phyloP scores from a whole-genome alignment of 2,329 filamentous ascomycete species.

The Talaromyces sp. region DNA sequence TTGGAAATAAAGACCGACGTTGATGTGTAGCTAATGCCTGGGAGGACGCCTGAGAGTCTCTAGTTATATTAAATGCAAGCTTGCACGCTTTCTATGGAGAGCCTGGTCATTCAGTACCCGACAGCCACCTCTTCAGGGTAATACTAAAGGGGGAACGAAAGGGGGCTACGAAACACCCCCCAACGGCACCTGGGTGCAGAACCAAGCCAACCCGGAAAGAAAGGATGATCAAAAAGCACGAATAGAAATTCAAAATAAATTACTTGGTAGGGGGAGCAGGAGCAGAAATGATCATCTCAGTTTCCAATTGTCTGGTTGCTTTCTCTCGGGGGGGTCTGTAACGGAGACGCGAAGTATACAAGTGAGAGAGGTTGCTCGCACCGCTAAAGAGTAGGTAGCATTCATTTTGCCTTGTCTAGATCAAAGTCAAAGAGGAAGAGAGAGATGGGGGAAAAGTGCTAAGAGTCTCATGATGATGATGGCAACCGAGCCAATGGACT shows the following conservation, averaged over 20 bases:
- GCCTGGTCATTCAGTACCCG: conserved; percentile 21
- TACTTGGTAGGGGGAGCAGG: neutral
- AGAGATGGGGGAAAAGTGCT: conserved; percentile 1
- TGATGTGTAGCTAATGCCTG: neutral
- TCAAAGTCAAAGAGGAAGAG: neutral
- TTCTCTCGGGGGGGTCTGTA: neutral
- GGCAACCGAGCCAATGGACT: conserved; percentile 16
- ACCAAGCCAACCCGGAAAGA: conserved; percentile 16
- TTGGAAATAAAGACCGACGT: conserved; percentile 4
- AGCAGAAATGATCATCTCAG: neutral
- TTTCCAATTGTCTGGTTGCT: neutral
- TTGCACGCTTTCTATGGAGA: conserved; percentile 7
- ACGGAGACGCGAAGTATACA: neutral
- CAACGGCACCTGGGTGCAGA: conserved; percentile 12
- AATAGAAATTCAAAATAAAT: neutral
- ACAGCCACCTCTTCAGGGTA: conserved; percentile 15
- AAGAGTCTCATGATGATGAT: conserved; percentile 26
- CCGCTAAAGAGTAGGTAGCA: neutral
- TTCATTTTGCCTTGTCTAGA: neutral
- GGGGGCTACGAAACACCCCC: conserved; percentile 13
- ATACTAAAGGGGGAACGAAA: conserved; percentile 12
- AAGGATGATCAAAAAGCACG: conserved; percentile 9
- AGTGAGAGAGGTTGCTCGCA: neutral
- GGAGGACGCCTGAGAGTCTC: neutral
- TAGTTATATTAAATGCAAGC: conserved; percentile 19